Evolutionary conservation across 2,329 filamentous ascomycete genomes (phyloP).

Genomic region (Ilyonectria destructans): DNA sequence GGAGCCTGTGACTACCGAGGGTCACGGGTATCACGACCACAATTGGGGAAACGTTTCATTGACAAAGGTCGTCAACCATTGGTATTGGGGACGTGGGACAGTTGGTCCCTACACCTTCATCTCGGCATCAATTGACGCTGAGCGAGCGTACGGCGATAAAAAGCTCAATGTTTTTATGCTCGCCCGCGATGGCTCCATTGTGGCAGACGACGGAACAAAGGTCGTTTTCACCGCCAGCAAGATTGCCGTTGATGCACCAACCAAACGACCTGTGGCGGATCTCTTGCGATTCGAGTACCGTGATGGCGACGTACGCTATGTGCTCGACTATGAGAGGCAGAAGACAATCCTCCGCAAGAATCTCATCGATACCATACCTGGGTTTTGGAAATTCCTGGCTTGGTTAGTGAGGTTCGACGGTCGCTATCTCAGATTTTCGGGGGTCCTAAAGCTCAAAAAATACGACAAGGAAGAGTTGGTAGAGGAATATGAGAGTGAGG

Average conservation of each 20-base stretch:
- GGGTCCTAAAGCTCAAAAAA: background rate
- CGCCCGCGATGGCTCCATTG: background rate
- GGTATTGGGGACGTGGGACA: slow-evolving; percentile 1
- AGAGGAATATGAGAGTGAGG: background rate
- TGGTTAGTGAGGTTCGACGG: background rate
- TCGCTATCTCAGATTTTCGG: background rate
- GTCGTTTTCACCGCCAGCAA: background rate
- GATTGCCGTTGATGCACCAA: background rate
- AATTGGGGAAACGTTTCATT: slow-evolving; percentile 1
- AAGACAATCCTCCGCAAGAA: background rate
- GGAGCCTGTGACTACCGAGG: background rate
- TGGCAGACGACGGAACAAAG: slow-evolving; percentile 1
- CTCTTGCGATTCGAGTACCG: background rate
- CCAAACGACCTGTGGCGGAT: background rate
- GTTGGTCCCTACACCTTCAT: slow-evolving; percentile 1
- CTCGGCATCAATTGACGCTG: background rate
- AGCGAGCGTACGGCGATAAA: background rate
- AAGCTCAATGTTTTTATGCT: background rate
- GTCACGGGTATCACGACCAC: slow-evolving; percentile 1
- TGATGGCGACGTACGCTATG: background rate
- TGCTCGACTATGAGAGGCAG: slow-evolving; percentile 3
- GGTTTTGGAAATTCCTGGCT: background rate
- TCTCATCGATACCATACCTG: background rate
- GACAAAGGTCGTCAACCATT: background rate
- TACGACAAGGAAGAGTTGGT: background rate